These are phyloP conservation scores for Pseudozyma pruni DNA, from an alignment of 1,284 basidiomycete genomes.

Conservation along the genomic window DNA sequence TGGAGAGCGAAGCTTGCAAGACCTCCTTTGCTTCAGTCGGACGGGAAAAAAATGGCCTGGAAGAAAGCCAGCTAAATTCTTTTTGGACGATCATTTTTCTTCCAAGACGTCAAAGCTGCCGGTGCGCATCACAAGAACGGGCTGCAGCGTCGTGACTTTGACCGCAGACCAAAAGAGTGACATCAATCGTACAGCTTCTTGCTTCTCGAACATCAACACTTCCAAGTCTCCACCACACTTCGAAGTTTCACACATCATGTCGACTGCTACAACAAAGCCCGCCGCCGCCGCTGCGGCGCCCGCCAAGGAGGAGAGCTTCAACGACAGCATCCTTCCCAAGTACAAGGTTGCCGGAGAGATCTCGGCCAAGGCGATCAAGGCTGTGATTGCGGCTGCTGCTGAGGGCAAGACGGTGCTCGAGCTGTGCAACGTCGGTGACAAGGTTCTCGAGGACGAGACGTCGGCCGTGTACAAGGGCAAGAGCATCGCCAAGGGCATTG, in stretches of 20 bases:
- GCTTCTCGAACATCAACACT: constrained; percentile 8
- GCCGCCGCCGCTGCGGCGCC: constrained; percentile 19
- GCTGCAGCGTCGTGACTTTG: no score
- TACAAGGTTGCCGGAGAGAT: constrained; percentile 89
- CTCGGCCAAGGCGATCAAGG: constrained; percentile 83
- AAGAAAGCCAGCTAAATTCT: no score
- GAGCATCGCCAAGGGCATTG: constrained; percentile 85
- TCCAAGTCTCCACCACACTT: neutral
- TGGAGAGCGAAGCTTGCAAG: no score
- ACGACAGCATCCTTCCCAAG: constrained; percentile 64
- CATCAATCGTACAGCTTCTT: neutral
- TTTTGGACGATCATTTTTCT: no score
- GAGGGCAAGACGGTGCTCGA: constrained; percentile 90
- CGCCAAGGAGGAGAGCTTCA: constrained; percentile 56
- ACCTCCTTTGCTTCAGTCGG: constrained; percentile 18
- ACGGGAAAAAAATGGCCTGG: constrained; percentile 21
- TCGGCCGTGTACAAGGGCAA: constrained; percentile 81
- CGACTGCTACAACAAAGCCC: constrained; percentile 17
- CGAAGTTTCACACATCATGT: constrained; percentile 20
- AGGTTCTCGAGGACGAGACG: constrained; percentile 85
- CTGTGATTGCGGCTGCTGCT: constrained; percentile 68
- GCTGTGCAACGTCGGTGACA: constrained; percentile 90
- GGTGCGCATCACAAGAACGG: no score
- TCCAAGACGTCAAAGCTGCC: no score
- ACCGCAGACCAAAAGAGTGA: no score